These are phyloP conservation scores for Oxytropis ochrocephala DNA, from an alignment of 306 rosid species.

Conservation along the genomic window DNA sequence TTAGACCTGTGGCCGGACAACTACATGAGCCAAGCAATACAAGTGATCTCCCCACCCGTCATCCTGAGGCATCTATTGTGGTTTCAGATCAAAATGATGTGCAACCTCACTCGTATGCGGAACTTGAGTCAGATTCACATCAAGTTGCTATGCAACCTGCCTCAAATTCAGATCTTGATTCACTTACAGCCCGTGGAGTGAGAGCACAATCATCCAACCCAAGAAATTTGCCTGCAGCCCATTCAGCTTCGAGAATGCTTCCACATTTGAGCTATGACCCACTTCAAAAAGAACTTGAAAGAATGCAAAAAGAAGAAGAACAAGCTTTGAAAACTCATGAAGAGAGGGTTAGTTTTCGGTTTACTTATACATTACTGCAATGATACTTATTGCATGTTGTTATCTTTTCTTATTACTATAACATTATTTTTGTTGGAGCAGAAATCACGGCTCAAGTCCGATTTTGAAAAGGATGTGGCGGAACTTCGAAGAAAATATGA, in stretches of 20 bases:
- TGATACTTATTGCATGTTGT: not conserved
- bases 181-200: constrained; percentile 6
- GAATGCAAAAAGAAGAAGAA: constrained; percentile 37
- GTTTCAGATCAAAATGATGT: constrained; percentile 18
- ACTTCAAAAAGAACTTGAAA: constrained; percentile 58
- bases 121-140: constrained; percentile 1
- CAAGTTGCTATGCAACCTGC: constrained; percentile 22
- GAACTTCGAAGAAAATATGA: constrained; percentile 57
- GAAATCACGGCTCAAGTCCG: constrained; percentile 54
- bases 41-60: not conserved
- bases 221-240: constrained; percentile 30
- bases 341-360: constrained; percentile 52
- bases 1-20: constrained; percentile 3
- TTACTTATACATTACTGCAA: constrained; percentile 5
- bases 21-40: constrained; percentile 8
- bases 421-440: constrained; percentile 35
- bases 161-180: constrained; percentile 20
- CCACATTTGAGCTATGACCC: constrained; percentile 40
- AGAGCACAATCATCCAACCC: constrained; percentile 26
- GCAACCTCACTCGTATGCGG: constrained; percentile 14
- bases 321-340: constrained; percentile 30
- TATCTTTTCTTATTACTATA: constrained; percentile 17
- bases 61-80: constrained; percentile 9
- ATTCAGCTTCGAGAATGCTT: constrained; percentile 23
- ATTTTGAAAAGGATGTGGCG: constrained; percentile 66